phyloP scores from a whole-genome alignment of 202 grass and related monocot species.

The Alloteropsis angusta region DNA sequence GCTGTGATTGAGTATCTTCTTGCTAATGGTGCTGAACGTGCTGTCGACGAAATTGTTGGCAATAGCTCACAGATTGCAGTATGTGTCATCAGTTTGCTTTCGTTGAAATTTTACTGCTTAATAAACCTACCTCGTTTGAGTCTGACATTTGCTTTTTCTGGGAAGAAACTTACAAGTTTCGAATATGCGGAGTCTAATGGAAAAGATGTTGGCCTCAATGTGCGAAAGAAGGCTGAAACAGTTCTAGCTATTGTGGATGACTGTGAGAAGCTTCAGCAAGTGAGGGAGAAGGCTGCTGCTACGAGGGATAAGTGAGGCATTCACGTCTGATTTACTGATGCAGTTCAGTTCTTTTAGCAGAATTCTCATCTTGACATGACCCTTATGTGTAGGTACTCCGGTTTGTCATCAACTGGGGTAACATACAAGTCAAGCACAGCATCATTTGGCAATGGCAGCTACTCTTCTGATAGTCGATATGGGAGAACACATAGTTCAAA shows the following conservation, averaged over 20 bases:
- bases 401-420: slow-evolving; percentile 55
- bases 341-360: background rate
- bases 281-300: slow-evolving; percentile 55
- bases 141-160: slow-evolving; percentile 8
- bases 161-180: slow-evolving; percentile 43
- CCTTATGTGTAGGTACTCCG: slow-evolving; percentile 45
- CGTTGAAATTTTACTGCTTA: background rate
- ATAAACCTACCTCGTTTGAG: background rate
- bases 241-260: slow-evolving; percentile 60
- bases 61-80: slow-evolving; percentile 59
- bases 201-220: slow-evolving; percentile 62
- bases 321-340: background rate
- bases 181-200: slow-evolving; percentile 63
- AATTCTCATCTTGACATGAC: background rate
- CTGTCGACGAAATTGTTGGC: slow-evolving; percentile 48
- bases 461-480: slow-evolving; percentile 37
- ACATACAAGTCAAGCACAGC: slow-evolving; percentile 37
- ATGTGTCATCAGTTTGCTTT: background rate
- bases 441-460: slow-evolving; percentile 31
- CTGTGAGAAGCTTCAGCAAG: slow-evolving; percentile 61
- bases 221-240: slow-evolving; percentile 62
- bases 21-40: slow-evolving; percentile 58
- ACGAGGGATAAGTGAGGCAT: slow-evolving; percentile 56
- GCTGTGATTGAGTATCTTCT: slow-evolving; percentile 70
- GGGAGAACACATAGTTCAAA: slow-evolving; percentile 20